Conservation (phyloP, 768 basidiomycete species). For the Serendipita vermifera region DNA sequence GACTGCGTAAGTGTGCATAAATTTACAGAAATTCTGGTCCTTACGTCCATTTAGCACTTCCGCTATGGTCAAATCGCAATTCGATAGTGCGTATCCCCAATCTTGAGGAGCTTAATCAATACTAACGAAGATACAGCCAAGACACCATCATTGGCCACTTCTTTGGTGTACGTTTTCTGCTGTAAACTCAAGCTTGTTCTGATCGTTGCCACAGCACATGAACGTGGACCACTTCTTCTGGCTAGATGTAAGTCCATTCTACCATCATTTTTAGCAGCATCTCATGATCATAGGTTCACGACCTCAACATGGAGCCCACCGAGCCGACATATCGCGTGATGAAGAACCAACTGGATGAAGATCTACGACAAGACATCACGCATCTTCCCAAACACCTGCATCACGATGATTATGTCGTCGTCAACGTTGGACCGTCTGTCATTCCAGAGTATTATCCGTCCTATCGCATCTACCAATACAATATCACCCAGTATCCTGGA, state of each 20-base stretch:
- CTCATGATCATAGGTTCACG: background rate
- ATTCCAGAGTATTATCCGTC: constrained; percentile 82
- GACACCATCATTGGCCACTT: constrained; percentile 81
- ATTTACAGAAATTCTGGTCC: background rate
- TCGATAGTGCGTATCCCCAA: constrained; percentile 1
- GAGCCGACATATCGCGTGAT: background rate
- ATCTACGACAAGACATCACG: constrained; percentile 51
- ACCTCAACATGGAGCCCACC: background rate
- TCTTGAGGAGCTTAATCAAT: background rate
- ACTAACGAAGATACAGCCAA: constrained; percentile 36
- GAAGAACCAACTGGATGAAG: constrained; percentile 36
- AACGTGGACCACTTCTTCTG: constrained; percentile 53
- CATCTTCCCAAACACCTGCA: constrained; percentile 46
- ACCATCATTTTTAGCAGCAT: background rate
- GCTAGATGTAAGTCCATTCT: constrained; percentile 16
- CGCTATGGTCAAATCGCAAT: background rate
- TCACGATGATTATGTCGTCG: constrained; percentile 53
- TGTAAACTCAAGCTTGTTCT: constrained; percentile 18
- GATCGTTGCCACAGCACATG: constrained; percentile 46
- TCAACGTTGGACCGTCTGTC: constrained; percentile 70
- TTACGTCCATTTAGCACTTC: background rate
- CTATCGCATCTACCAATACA: constrained; percentile 73
- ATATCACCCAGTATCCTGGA: constrained; percentile 38
- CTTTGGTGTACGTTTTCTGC: constrained; percentile 49
- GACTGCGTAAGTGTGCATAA: constrained; percentile 52